Evolutionary conservation across 2,329 filamentous ascomycete genomes (phyloP).

Genomic region (Monosporascus sp.): DNA sequence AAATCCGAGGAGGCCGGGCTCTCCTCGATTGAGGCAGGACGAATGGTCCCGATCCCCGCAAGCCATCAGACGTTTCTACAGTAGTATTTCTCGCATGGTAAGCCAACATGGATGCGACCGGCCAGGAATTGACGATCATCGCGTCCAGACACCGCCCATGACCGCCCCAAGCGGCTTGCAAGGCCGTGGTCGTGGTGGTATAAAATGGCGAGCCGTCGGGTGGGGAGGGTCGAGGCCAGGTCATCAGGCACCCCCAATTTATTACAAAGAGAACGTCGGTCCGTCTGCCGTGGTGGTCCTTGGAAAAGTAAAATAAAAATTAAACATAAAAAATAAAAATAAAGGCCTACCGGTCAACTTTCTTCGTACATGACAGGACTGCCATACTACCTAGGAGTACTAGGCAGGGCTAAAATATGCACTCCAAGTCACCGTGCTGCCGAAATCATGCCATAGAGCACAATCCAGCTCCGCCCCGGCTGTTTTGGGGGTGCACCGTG

Average conservation of each 20-base stretch:
- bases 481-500: not conserved
- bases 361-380: too few species aligned
- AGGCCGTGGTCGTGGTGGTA: too few species aligned
- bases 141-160: not conserved
- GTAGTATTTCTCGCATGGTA: not conserved
- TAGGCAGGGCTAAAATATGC: not conserved
- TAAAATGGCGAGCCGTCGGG: too few species aligned
- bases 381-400: not conserved
- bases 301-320: too few species aligned
- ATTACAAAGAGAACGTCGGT: too few species aligned
- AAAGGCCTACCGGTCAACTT: too few species aligned
- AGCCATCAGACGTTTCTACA: not conserved
- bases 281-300: too few species aligned
- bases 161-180: too few species aligned
- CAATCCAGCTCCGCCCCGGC: not conserved
- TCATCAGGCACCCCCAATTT: too few species aligned
- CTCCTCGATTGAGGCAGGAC: not conserved
- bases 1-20: not conserved
- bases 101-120: not conserved
- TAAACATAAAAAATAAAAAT: too few species aligned
- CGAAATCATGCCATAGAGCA: not conserved
- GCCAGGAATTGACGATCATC: not conserved
- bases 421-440: not conserved
- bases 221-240: too few species aligned
- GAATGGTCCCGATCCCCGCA: not conserved